Evolutionary conservation across 2,329 filamentous ascomycete species (phyloP).

Genomic region (Dactylella cylindrospora): DNA sequence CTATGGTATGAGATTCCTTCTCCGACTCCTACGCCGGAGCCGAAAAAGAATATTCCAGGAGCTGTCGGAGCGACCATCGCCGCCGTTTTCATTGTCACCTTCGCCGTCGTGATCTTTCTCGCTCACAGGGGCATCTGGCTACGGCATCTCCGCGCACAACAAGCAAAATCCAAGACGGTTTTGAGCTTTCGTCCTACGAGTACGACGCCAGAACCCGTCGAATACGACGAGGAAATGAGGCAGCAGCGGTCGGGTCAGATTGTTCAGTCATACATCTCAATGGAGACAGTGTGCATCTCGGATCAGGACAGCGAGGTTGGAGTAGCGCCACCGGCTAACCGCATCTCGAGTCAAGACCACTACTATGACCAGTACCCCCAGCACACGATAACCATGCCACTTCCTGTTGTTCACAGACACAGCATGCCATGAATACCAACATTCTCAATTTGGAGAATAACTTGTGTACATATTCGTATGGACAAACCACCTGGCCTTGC

Average conservation of each 20-base stretch:
- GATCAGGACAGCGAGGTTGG: conserved; percentile 43
- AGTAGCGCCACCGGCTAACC: conserved; percentile 27
- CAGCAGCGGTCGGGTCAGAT: conserved; percentile 41
- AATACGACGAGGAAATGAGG: conserved; percentile 43
- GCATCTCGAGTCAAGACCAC: conserved; percentile 28
- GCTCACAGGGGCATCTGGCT: conserved; percentile 41
- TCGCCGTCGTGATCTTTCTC: conserved; percentile 37
- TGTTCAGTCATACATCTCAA: conserved; percentile 41
- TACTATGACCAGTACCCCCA: conserved; percentile 21
- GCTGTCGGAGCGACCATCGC: conserved; percentile 36
- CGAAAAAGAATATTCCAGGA: conserved; percentile 40
- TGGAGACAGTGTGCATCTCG: conserved; percentile 42
- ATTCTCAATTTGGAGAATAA: not conserved
- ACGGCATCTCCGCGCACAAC: conserved; percentile 36
- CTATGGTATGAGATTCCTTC: conserved; percentile 42
- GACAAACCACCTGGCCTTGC: too few relatives aligned
- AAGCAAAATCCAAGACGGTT: conserved; percentile 37
- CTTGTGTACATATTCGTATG: too few relatives aligned
- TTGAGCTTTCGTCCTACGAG: conserved; percentile 43
- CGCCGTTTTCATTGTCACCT: conserved; percentile 36
- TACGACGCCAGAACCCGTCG: conserved; percentile 39
- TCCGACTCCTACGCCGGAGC: conserved; percentile 24
- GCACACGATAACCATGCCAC: conserved; percentile 31
- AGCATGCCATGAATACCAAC: conserved; percentile 41
- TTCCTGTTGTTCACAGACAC: conserved; percentile 27